Evolutionary conservation across 2,329 filamentous ascomycete species (phyloP), one percentile per base, ranked within the genome.

Genomic region (Trichoderma citrinoviride): DNA sequence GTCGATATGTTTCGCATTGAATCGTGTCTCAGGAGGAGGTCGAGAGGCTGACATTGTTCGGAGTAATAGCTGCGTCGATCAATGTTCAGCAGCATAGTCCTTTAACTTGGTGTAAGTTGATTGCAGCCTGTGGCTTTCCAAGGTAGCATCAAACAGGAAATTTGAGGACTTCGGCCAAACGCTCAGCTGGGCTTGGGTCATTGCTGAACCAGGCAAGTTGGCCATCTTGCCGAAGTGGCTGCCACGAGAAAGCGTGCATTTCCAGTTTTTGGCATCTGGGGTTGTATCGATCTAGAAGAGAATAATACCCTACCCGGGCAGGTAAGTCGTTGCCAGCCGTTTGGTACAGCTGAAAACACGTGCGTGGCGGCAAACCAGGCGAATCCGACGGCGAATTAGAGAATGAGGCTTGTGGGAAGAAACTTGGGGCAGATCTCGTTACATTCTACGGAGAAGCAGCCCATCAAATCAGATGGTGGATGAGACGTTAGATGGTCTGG

Each of bases 381-480:
- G 46, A 61, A 43, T 50, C 57, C 57, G 57, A 61, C 57, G 47
- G 44, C 46, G 23, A 61, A 61, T 50, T 25, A 50, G n/a, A n/a
- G n/a, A n/a, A 37, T 37, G 33, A 37, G n/a, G n/a, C n/a, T n/a
- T n/a, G 12, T 37, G 10, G 33, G 33, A 14, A 5, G 5, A 2
- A 3, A 37, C 10, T 37, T 12, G 33, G 7, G 33, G 17, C 57
- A 43, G 57, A 29, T 37, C 17, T 50, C 17, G 43, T 43, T 37
- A 5, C 27, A 33, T 19, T 33, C 14, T n/a, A n/a, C n/a, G n/a
- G n/a, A n/a, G n/a, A n/a, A n/a, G n/a, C n/a, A n/a, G n/a, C n/a
- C n/a, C n/a, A n/a, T n/a, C n/a, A n/a, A n/a, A n/a, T n/a, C n/a
- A n/a, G n/a, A n/a, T n/a, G n/a, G n/a, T n/a, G n/a, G n/a, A n/a